phyloP scores from a whole-genome alignment of 2,329 filamentous ascomycete species.

The Pyrenochaeta sp. region DNA sequence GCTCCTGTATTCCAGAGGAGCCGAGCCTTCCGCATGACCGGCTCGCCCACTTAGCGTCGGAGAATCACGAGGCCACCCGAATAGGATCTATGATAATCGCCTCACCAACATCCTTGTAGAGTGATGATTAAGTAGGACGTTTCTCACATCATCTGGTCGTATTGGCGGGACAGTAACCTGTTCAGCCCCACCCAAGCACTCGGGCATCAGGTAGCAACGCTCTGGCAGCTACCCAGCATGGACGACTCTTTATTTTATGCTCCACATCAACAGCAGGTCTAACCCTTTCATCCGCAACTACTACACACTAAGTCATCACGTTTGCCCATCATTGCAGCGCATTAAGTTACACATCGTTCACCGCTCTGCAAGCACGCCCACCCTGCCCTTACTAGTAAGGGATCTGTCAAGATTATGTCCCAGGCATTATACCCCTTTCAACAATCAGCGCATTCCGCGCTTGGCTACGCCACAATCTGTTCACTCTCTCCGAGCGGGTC shows the following conservation, averaged over 20 bases:
- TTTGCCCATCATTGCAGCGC: background rate
- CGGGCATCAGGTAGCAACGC: constrained; percentile 9
- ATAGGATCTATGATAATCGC: constrained; percentile 11
- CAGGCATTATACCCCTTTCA: constrained; percentile 11
- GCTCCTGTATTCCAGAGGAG: constrained; percentile 16
- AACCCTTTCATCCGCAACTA: constrained; percentile 5
- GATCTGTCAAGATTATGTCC: constrained; percentile 6
- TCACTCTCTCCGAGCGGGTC: constrained; percentile 8
- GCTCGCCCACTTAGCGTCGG: constrained; percentile 11
- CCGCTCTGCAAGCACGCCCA: constrained; percentile 13
- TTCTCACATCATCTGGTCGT: constrained; percentile 18
- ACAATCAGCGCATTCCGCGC: constrained; percentile 22
- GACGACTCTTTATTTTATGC: constrained; percentile 16
- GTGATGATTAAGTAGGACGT: background rate
- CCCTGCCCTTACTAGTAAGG: constrained; percentile 4
- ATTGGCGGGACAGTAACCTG: constrained; percentile 12
- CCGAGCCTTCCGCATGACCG: constrained; percentile 27
- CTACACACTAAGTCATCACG: constrained; percentile 4
- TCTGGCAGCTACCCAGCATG: background rate
- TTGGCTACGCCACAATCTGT: constrained; percentile 8
- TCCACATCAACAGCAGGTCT: constrained; percentile 9
- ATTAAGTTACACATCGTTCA: constrained; percentile 17
- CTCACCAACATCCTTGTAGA: background rate
- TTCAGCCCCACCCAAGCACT: constrained; percentile 12
- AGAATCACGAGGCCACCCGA: constrained; percentile 10